Base-by-base conservation (phyloP, 139 green algal genomes). In the Coelastrella sp. region DNA sequence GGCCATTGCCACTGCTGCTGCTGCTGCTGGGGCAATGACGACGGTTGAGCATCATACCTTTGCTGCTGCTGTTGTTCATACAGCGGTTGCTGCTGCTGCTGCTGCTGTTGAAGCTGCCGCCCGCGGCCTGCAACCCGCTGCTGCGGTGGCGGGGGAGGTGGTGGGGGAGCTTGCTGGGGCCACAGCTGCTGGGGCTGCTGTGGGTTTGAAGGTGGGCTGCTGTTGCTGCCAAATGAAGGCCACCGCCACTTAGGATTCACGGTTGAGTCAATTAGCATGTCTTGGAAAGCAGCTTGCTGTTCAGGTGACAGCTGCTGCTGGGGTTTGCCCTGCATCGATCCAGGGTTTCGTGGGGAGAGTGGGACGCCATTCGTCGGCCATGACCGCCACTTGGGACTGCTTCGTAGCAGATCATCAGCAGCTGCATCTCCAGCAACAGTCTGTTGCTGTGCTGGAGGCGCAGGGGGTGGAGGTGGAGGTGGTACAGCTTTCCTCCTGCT, bases 211-310 rank as follows among this genome's bases (percentile, higher is more conserved):
- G 78, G 49, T 65, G 78, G 15, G 24, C n/a, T 76, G 19, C 5
- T 78, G 65, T 49, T 49, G 17, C 65, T 79, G 9, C 49, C 24
- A 79, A 88, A 81, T 7, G 49, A 35, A 19, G 68, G 84, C 84
- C 84, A 88, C 27, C 84, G 66, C 84, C 84, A 88, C 68, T 88
- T 88, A 7, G 84, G 84, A 73, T 88, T 88, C 0, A 88, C n/a
- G 11, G 66, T 88, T 57, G 84, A 58, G 9, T 88, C 84, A 1
- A 88, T 8, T 20, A 88, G 19, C 84, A 88, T 88, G 20, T 88
- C 84, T n/a, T 24, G 84, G 35, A 88, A 24, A 8, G 84, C 84
- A 11, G 25, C 22, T 59, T 88, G 84, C 68, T 88, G 84, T 49
- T 88, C n/a, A 10, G 61, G 82, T 49, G 82, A 87, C 61, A 87